Conservation (phyloP, 495 filamentous ascomycete genomes). For the Barbatosphaeria neglecta region DNA sequence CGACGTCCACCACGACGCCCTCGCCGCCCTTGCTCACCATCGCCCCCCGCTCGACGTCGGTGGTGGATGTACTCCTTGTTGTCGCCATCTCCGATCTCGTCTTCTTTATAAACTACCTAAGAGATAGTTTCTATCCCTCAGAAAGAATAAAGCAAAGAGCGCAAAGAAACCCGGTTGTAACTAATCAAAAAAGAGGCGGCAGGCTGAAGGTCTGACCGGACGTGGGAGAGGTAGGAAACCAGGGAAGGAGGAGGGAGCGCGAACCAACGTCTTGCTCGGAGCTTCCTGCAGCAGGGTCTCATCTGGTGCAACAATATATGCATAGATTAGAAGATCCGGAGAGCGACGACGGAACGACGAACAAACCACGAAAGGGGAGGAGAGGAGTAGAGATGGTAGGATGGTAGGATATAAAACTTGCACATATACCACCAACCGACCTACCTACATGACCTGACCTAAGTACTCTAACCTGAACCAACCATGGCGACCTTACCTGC, state of each 20-base stretch:
- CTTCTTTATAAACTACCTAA: not conserved
- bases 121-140: no score
- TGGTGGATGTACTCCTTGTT: not conserved
- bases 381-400: not conserved
- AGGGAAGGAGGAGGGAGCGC: no score
- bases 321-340: not conserved
- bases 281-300: not conserved
- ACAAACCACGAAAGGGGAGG: not conserved
- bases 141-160: not conserved
- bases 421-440: not conserved
- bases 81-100: not conserved
- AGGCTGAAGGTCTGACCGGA: not conserved
- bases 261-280: no score
- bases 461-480: no score
- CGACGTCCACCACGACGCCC: slow-evolving; percentile 10
- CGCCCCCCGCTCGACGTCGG: slow-evolving; percentile 2
- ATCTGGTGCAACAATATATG: not conserved
- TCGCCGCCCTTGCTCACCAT: slow-evolving; percentile 1
- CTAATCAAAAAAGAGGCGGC: not conserved
- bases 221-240: no score
- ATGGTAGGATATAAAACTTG: not conserved
- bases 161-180: not conserved
- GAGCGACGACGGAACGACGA: no score
- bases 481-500: not conserved
- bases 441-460: not conserved